phyloP scores from a whole-genome alignment of 2,329 filamentous ascomycete species.

The Xylariaceae sp. region DNA sequence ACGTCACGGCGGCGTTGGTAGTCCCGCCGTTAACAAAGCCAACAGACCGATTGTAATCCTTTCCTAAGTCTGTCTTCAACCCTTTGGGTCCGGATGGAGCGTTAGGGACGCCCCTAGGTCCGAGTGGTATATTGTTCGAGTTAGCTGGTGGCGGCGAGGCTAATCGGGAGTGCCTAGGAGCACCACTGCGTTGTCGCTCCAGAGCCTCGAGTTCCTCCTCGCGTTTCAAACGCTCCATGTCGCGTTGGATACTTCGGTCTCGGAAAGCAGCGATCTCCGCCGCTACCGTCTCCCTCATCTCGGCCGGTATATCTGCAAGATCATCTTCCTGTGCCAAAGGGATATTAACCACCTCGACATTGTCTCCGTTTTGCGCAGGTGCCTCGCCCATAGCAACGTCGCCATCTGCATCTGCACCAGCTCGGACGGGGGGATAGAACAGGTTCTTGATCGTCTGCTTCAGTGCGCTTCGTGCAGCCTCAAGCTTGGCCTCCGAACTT shows the following conservation, averaged over 20 bases:
- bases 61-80: constrained; percentile 46
- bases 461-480: constrained; percentile 63
- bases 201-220: constrained; percentile 91
- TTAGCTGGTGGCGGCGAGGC: constrained; percentile 63
- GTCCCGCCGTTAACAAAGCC: constrained; percentile 76
- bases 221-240: constrained; percentile 77
- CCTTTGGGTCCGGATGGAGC: constrained; percentile 63
- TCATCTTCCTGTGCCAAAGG: constrained; percentile 86
- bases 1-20: constrained; percentile 52
- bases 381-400: constrained; percentile 65
- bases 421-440: constrained; percentile 57
- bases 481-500: constrained; percentile 60
- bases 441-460: constrained; percentile 64
- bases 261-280: constrained; percentile 92
- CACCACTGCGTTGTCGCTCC: constrained; percentile 69
- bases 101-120: constrained; percentile 65
- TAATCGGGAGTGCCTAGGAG: constrained; percentile 58
- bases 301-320: constrained; percentile 86
- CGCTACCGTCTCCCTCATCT: constrained; percentile 92
- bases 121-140: constrained; percentile 70
- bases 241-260: constrained; percentile 81
- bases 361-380: constrained; percentile 50
- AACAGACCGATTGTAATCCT: constrained; percentile 54
- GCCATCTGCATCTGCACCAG: constrained; percentile 55
- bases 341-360: constrained; percentile 84